A percentile compares a stretch with the other conserved stretches of the same genome.
Evolutionary conservation across 2,329 filamentous ascomycete genomes (phyloP).

Genomic region (Cercospora brassicicola): DNA sequence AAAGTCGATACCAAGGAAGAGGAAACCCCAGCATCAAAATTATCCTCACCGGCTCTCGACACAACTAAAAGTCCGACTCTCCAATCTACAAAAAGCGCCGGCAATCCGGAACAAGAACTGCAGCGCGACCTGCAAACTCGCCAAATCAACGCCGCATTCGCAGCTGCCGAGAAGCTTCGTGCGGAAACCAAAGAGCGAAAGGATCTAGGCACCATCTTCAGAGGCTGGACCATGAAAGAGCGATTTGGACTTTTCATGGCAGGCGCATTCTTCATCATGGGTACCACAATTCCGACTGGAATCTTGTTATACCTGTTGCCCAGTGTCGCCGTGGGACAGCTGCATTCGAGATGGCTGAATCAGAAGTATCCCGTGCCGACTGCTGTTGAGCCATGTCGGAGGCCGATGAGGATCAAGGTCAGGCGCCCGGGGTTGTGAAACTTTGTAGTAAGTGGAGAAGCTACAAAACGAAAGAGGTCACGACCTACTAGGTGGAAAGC

Average conservation of each 20-base stretch:
- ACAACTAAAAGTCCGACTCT: neutral
- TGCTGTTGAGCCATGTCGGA: conserved; percentile 30
- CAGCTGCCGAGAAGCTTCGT: conserved; percentile 14
- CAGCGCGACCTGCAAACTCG: neutral
- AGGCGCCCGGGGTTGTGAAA: conserved; percentile 21
- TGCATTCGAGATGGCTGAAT: conserved; percentile 32
- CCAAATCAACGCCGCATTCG: conserved; percentile 13
- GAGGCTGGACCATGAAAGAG: conserved; percentile 20
- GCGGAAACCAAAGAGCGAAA: neutral
- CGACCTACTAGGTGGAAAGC: neutral
- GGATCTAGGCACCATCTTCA: neutral
- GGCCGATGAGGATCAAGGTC: conserved; percentile 31
- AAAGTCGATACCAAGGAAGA: neutral
- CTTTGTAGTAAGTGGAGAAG: neutral
- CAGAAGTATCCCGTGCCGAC: conserved; percentile 29
- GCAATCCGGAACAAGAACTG: neutral
- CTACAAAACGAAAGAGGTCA: neutral
- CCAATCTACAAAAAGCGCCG: neutral
- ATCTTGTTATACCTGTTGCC: conserved; percentile 45
- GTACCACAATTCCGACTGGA: conserved; percentile 42
- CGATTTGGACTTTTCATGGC: conserved; percentile 35
- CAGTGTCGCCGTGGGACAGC: conserved; percentile 19
- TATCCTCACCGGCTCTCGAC: neutral
- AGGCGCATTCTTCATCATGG: conserved; percentile 38
- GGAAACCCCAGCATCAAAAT: neutral